Percentiles rank a stretch among this genome's conserved stretches.
Evolutionary conservation across 2,329 filamentous ascomycete genomes (phyloP).

Genomic region (Trichophyton verrucosum): DNA sequence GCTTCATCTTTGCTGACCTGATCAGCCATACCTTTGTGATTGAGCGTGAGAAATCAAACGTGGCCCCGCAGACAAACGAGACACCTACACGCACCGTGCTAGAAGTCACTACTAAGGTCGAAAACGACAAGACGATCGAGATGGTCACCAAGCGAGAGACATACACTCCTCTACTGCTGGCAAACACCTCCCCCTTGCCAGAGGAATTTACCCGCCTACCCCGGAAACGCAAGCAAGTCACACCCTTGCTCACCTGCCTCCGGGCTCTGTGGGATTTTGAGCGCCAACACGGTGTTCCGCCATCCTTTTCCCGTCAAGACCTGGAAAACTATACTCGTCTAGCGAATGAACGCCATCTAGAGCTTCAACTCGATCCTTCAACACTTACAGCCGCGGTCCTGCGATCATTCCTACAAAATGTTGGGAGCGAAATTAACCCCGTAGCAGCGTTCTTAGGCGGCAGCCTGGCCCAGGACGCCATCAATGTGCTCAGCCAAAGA

Average conservation of each 20-base stretch:
- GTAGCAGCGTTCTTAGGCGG: slow-evolving; percentile 83
- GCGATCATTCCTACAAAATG: slow-evolving; percentile 72
- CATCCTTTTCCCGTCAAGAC: slow-evolving; percentile 49
- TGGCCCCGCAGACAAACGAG: slow-evolving; percentile 52
- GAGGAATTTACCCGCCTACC: slow-evolving; percentile 59
- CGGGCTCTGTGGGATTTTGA: slow-evolving; percentile 86
- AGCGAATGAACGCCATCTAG: slow-evolving; percentile 64
- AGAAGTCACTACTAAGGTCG: slow-evolving; percentile 55
- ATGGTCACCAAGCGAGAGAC: slow-evolving; percentile 82
- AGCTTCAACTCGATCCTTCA: slow-evolving; percentile 56
- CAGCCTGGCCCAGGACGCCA: slow-evolving; percentile 86
- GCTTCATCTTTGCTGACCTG: slow-evolving; percentile 88
- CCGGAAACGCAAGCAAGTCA: slow-evolving; percentile 59
- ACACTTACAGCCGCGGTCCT: slow-evolving; percentile 61
- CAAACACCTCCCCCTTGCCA: slow-evolving; percentile 61
- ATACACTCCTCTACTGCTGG: slow-evolving; percentile 80
- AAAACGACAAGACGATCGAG: slow-evolving; percentile 63
- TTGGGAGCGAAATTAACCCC: slow-evolving; percentile 72
- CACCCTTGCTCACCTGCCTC: slow-evolving; percentile 70
- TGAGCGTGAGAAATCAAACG: slow-evolving; percentile 70
- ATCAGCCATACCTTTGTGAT: slow-evolving; percentile 84
- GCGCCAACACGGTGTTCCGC: slow-evolving; percentile 42
- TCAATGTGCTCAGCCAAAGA: slow-evolving; percentile 81
- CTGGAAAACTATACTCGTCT: slow-evolving; percentile 64
- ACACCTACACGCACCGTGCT: slow-evolving; percentile 66